These are phyloP conservation scores for Sparassis latifolia DNA, from an alignment of 1,284 basidiomycete genomes.

Conservation along the genomic window DNA sequence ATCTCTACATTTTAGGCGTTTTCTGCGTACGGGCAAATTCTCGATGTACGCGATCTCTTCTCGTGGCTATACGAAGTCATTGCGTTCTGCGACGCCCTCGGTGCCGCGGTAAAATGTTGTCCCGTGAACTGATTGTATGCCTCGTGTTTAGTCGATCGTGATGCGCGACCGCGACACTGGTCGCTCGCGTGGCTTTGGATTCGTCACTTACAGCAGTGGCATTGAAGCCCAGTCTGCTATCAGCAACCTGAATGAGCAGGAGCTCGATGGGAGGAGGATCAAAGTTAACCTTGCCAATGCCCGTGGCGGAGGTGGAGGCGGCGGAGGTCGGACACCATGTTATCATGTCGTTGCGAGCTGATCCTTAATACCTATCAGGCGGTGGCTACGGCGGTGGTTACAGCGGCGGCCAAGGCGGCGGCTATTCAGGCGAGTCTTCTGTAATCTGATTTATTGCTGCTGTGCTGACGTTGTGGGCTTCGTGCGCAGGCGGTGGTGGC, in stretches of 20 bases:
- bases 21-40: constrained; percentile 56
- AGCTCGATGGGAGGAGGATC: constrained; percentile 90
- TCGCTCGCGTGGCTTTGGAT: constrained; percentile 94
- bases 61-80: not conserved
- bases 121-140: constrained; percentile 9
- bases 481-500: constrained; percentile 14
- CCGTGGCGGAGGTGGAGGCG: constrained; percentile 51
- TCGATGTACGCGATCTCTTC: constrained; percentile 63
- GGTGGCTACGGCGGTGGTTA: constrained; percentile 17
- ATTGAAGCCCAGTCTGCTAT: constrained; percentile 82
- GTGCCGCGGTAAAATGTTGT: constrained; percentile 1
- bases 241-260: constrained; percentile 77
- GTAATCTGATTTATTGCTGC: not conserved
- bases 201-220: constrained; percentile 70
- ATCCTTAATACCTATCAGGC: constrained; percentile 22
- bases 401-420: constrained; percentile 28
- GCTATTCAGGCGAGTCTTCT: constrained; percentile 18
- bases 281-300: constrained; percentile 95
- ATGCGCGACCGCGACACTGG: constrained; percentile 98
- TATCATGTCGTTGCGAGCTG: constrained; percentile 1
- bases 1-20: constrained; percentile 54
- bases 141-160: constrained; percentile 71
- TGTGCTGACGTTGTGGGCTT: not conserved
- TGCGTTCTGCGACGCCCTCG: too few species aligned
- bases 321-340: constrained; percentile 17